Evolutionary conservation across 805 yeast genomes (phyloP), one percentile per base, ranked within the genome.

Genomic region (Spathaspora girioi): DNA sequence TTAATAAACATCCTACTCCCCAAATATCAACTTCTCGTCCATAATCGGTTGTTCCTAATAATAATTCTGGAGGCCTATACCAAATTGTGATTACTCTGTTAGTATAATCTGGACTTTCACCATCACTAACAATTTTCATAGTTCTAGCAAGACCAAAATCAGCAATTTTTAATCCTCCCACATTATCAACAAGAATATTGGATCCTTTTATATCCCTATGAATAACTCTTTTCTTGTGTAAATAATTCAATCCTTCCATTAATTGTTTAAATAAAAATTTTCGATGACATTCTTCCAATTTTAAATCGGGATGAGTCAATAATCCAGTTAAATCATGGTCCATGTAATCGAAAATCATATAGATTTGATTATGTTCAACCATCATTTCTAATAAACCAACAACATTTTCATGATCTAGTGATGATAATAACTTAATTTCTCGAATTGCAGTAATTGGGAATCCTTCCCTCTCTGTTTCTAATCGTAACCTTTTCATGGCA

Each of bases 41-140:
- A 68, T 94, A 94, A 52, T 84, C 85, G 0, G 98, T 92, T 0
- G 96, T 84, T 1, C 99, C 99, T 52, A 94, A 68, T 38, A 94
- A 71, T 31, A 94, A 76, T 66, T 93, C 99, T 0, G 98, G 98
- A 1, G 99, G 99, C 53, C 99, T 79, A 66, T 94, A 93, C 99
- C 99, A 94, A 38, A 94, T 73, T 0, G 99, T 94, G 49, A 94
- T 94, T 41, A 94, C 98, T 50, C 99, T 73, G 65, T 94, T 94
- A 1, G 99, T 93, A 68, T 93, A 93, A 59, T 91, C 94, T 3
- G 89, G 87, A 18, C 80, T 74, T 46, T 79, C 80, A 8, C 77
- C 75, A 2, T 70, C 65, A 54, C 71, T 72, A 35, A 79, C 69
- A 20, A 78, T 74, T 60, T 83, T 84, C 89, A 88, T 85, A 49